Percentiles rank a stretch among this genome's conserved stretches.
Evolutionary conservation across 2,329 filamentous ascomycete genomes (phyloP).

Genomic region (Nemania serpens): DNA sequence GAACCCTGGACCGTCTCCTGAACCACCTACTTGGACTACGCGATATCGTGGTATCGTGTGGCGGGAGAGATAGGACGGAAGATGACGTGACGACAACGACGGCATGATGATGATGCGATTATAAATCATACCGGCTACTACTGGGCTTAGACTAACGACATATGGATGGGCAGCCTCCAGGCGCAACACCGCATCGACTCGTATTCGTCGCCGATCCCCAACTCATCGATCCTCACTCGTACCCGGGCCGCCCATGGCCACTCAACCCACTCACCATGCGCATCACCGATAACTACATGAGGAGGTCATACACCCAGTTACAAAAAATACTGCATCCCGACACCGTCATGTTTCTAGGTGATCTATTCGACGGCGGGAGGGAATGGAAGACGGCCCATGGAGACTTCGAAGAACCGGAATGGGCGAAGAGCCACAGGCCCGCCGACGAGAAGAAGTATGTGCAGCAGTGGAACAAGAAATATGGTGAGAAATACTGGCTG

Average conservation of each 20-base stretch:
- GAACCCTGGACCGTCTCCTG: background rate
- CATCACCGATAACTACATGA: constrained; percentile 88
- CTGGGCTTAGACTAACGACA: constrained; percentile 17
- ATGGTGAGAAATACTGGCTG: constrained; percentile 83
- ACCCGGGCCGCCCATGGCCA: constrained; percentile 75
- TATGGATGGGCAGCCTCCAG: constrained; percentile 63
- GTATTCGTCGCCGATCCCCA: constrained; percentile 89
- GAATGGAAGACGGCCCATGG: constrained; percentile 83
- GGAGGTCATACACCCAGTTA: constrained; percentile 78
- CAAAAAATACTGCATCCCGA: constrained; percentile 80
- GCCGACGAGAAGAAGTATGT: constrained; percentile 58
- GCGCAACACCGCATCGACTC: constrained; percentile 80
- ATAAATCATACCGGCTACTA: background rate
- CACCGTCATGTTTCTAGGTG: constrained; percentile 87
- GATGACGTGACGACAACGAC: background rate
- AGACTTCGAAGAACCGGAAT: constrained; percentile 62
- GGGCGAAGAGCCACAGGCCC: constrained; percentile 58
- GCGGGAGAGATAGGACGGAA: no score
- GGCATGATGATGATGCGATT: background rate
- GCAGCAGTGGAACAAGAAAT: constrained; percentile 72
- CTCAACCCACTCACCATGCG: constrained; percentile 57
- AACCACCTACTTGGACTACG: background rate
- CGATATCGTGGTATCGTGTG: no score
- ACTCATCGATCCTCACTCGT: constrained; percentile 92
- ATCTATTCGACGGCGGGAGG: constrained; percentile 92